Evolutionary conservation across 306 rosid species (phyloP), one percentile per base, ranked within the genome.

Genomic region (Prunus kanzakura): DNA sequence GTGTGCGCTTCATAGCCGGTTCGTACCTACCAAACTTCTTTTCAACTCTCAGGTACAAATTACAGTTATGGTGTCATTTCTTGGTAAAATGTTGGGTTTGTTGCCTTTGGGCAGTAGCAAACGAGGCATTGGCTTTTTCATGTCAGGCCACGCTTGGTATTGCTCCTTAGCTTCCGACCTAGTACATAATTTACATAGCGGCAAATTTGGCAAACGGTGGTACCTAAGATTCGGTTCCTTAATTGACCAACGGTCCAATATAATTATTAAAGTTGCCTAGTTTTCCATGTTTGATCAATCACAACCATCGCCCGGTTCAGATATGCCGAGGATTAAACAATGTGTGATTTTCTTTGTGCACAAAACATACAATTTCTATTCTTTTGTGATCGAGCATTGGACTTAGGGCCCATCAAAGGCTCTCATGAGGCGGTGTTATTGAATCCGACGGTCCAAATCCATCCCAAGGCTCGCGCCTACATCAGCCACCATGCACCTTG

Each of bases 401-500:
- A 29, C 15, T 12, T 23, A 1, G 20, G 67, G 43, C 20, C 43
- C 8, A 62, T 29, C 11, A 62, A 15, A 18, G 67, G 45, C 67
- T 2, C 67, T 13, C 22, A 7, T 14, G 29, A 29, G 45, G 20
- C 22, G 22, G 45, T 62, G 12, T 27, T 16, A 62, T 8, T 62
- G 3, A 62, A 62, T 62, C 25, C 12, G 15, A 64, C 49, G 69
- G 47, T 64, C 69, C 43, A 11, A 6, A 16, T 35, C 5, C 29
- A 8, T 52, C 41, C 23, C 41, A 47, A 58, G 5, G 0, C 4
- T 54, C 22, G 32, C 11, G 27, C 12, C 55, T 30, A 29, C 71
- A 76, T 83, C 23, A 76, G 74, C 13, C 12, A 13, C 54, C 4
- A 76, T 76, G 41, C 27, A 69, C 64, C 71, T 77, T 64, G 69